Evolutionary conservation across 23 red algal species (phyloP).

Genomic region (Gracilaria gracilis): DNA sequence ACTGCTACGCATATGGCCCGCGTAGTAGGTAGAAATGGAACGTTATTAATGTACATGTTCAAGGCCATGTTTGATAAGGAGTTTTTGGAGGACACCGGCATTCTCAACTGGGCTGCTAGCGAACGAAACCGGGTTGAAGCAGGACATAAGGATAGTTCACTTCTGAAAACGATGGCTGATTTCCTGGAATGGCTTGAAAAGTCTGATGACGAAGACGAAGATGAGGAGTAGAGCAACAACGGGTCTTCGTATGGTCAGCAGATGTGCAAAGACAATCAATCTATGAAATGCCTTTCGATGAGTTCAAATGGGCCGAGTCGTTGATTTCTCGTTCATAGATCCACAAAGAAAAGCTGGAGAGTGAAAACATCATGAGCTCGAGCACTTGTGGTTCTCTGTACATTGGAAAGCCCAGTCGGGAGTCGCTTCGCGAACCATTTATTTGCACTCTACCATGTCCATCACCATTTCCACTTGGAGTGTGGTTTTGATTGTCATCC

Average conservation of each 20-base stretch:
- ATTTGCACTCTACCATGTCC: neutral
- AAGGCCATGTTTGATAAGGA: slow-evolving; percentile 75
- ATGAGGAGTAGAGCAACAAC: slow-evolving; percentile 19
- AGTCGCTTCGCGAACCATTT: neutral
- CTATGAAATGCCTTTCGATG: neutral
- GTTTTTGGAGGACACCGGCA: slow-evolving; percentile 44
- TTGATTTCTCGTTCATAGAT: neutral
- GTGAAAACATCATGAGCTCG: slow-evolving; percentile 8
- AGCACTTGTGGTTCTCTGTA: slow-evolving; percentile 9
- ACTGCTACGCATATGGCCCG: slow-evolving; percentile 25
- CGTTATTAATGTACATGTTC: slow-evolving; percentile 54
- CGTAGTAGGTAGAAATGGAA: slow-evolving; percentile 14
- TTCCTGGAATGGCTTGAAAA: slow-evolving; percentile 79
- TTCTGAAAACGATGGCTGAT: slow-evolving; percentile 24
- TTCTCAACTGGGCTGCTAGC: slow-evolving; percentile 58
- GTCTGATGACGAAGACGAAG: slow-evolving; percentile 68
- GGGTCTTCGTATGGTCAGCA: neutral
- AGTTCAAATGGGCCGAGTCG: neutral
- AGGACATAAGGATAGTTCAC: slow-evolving; percentile 8
- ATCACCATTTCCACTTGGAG: neutral
- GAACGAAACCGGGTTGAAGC: slow-evolving; percentile 26
- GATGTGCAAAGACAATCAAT: neutral
- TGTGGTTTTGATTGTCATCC: neutral
- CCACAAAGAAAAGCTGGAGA: slow-evolving; percentile 6
- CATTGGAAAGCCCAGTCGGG: neutral